These are phyloP conservation scores for Daldinia grandis DNA, from an alignment of 495 filamentous ascomycete species.

Conservation along the genomic window DNA sequence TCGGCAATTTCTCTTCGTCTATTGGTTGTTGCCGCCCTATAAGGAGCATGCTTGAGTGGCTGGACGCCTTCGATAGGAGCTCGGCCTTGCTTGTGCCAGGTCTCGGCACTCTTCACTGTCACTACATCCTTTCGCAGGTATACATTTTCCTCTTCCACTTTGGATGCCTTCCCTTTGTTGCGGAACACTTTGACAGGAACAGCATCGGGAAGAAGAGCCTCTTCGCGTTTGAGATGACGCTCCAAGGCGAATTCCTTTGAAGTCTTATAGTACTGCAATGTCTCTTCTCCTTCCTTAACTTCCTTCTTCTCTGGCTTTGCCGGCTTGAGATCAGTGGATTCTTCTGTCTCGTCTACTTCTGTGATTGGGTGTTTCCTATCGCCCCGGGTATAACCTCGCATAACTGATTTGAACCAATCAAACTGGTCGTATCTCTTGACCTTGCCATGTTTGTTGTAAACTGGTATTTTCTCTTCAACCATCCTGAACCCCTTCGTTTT, in stretches of 20 bases:
- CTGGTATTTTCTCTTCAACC: constrained; percentile 75
- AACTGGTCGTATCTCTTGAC: constrained; percentile 72
- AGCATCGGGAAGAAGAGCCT: constrained; percentile 78
- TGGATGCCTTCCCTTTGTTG: constrained; percentile 68
- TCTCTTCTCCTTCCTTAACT: constrained; percentile 76
- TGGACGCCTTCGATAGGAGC: constrained; percentile 71
- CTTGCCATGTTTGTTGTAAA: constrained; percentile 77
- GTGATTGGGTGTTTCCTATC: constrained; percentile 62
- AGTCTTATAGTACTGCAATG: constrained; percentile 85
- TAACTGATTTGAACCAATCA: constrained; percentile 86
- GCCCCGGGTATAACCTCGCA: constrained; percentile 75
- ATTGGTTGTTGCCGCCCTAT: constrained; percentile 87
- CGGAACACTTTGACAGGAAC: constrained; percentile 77
- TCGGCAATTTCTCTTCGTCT: constrained; percentile 92
- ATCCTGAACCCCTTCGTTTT: constrained; percentile 89
- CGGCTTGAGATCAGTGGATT: constrained; percentile 75
- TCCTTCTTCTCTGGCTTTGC: constrained; percentile 76
- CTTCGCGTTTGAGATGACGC: constrained; percentile 89
- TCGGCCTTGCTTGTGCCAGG: constrained; percentile 97
- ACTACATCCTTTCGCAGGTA: constrained; percentile 82
- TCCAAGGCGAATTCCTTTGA: constrained; percentile 85
- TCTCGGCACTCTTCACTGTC: constrained; percentile 88
- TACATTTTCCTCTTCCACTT: constrained; percentile 77
- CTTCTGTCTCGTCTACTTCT: constrained; percentile 78
- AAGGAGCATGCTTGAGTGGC: constrained; percentile 86